phyloP scores from a whole-genome alignment of 2,329 filamentous ascomycete species.

The Nemania abortiva region DNA sequence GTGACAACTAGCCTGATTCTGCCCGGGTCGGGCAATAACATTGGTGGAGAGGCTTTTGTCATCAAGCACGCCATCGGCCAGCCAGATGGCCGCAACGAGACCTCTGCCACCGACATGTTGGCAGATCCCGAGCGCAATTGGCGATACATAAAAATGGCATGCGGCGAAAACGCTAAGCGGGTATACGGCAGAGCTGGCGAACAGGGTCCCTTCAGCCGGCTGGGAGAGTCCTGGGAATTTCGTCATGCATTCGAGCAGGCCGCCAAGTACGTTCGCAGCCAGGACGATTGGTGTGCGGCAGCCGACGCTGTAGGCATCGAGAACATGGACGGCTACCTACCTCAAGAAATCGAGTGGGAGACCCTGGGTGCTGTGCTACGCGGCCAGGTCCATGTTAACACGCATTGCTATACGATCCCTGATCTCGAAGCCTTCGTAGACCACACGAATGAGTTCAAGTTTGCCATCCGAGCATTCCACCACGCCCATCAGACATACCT shows the following conservation, averaged over 20 bases:
- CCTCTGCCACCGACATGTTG: conserved; percentile 72
- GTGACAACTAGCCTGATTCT: conserved; percentile 76
- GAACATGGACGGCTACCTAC: conserved; percentile 68
- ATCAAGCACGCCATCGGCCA: conserved; percentile 76
- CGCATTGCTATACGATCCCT: conserved; percentile 77
- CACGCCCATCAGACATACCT: conserved; percentile 76
- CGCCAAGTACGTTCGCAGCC: conserved; percentile 64
- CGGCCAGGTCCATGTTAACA: conserved; percentile 76
- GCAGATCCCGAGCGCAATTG: conserved; percentile 74
- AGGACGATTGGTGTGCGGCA: conserved; percentile 76
- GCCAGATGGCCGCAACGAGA: conserved; percentile 69
- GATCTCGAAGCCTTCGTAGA: conserved; percentile 77
- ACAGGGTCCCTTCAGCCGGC: conserved; percentile 67
- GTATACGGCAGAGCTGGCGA: conserved; percentile 68
- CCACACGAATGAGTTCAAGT: conserved; percentile 79
- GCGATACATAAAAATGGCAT: conserved; percentile 83
- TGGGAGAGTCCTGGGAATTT: conserved; percentile 78
- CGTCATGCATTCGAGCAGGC: conserved; percentile 76
- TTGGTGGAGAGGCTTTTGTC: conserved; percentile 76
- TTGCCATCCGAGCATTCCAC: conserved; percentile 74
- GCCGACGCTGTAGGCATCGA: conserved; percentile 64
- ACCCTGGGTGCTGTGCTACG: conserved; percentile 71
- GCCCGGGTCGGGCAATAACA: conserved; percentile 78
- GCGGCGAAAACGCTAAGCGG: conserved; percentile 76
- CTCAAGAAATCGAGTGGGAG: conserved; percentile 73